These are phyloP conservation scores for Carex kokanica DNA, from an alignment of 176 grass and related monocot species.

Conservation along the genomic window DNA sequence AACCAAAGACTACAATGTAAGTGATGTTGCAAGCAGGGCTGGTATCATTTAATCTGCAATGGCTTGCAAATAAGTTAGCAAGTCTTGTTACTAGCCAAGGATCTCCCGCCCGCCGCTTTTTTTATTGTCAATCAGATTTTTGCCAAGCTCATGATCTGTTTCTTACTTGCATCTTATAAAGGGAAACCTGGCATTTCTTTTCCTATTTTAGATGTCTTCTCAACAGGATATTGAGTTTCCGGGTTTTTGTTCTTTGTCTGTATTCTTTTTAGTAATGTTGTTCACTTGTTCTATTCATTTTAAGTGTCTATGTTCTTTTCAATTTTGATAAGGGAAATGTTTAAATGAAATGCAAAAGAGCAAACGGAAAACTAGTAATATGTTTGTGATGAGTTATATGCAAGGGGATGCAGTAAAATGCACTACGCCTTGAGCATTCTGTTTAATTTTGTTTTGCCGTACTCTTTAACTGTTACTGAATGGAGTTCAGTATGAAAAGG, in stretches of 20 bases:
- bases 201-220: background rate
- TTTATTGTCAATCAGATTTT: background rate
- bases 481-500: background rate
- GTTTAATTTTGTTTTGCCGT: background rate
- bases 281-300: background rate
- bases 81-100: too few relatives aligned
- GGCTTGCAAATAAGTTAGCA: background rate
- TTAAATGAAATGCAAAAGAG: background rate
- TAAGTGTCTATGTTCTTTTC: background rate
- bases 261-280: background rate
- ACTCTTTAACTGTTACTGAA: background rate
- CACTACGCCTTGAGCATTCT: background rate
- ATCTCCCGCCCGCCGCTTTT: too few relatives aligned
- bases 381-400: background rate
- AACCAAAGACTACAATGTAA: constrained; percentile 13
- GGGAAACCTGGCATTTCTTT: background rate
- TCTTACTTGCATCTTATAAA: background rate
- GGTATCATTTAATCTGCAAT: constrained; percentile 11
- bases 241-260: background rate
- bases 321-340: background rate
- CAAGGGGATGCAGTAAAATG: background rate
- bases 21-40: constrained; percentile 6
- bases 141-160: background rate
- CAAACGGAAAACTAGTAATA: background rate
- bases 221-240: background rate